phyloP scores from a whole-genome alignment of 1,284 basidiomycete species.

The Phellopilus nigrolimitatus region DNA sequence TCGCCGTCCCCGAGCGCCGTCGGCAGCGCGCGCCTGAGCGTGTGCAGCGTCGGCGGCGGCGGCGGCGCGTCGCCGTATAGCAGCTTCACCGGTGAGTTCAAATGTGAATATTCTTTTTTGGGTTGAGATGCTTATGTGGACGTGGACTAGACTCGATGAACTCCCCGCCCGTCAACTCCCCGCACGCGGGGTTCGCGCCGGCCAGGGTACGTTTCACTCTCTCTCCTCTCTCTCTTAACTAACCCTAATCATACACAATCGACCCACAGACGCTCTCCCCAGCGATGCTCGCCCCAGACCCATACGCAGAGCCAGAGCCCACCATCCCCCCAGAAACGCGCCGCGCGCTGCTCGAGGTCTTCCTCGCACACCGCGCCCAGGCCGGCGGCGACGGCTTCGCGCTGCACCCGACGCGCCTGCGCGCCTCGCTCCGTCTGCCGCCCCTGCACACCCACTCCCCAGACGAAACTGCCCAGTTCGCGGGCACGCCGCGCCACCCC shows the following conservation, averaged over 20 bases:
- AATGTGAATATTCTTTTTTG: too few species aligned
- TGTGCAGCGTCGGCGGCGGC: not conserved
- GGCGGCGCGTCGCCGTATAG: slow-evolving; percentile 14
- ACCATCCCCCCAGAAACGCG: too few species aligned
- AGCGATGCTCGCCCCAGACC: too few species aligned
- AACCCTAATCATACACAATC: too few species aligned
- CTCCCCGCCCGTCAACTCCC: slow-evolving; percentile 7
- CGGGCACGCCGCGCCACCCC: too few species aligned
- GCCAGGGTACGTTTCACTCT: not conserved
- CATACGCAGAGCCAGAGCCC: too few species aligned
- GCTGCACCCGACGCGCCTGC: not conserved
- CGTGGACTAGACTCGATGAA: slow-evolving; percentile 1
- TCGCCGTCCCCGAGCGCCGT: not conserved
- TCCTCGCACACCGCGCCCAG: slow-evolving; percentile 70
- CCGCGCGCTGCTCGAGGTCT: slow-evolving; percentile 62
- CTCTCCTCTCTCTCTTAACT: too few species aligned
- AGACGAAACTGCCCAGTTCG: too few species aligned
- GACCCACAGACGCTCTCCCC: too few species aligned
- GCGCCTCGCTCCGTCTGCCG: too few species aligned
- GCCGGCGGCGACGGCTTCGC: slow-evolving; percentile 46
- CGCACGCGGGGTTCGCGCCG: not conserved
- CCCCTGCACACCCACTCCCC: too few species aligned
- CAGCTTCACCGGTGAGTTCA: slow-evolving; percentile 11
- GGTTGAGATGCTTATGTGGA: too few species aligned
- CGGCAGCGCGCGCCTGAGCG: not conserved